A percentile compares a stretch with the other conserved stretches of the same genome.
phyloP scores from a whole-genome alignment of 202 grass and related monocot genomes.

The Hordeum pubiflorum region DNA sequence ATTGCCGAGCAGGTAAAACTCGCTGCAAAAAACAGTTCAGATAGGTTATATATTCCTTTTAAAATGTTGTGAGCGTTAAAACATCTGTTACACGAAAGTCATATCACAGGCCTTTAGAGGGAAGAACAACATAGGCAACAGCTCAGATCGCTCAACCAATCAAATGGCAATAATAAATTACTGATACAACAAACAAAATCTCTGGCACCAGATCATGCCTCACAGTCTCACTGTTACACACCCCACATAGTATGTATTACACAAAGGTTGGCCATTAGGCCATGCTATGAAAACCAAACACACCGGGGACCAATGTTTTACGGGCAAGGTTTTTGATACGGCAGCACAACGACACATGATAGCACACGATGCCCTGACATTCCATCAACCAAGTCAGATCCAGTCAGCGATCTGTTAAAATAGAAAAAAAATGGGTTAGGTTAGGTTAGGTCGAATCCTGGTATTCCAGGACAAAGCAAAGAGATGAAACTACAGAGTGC shows the following conservation, averaged over 20 bases:
- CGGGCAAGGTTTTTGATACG: not conserved
- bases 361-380: not conserved
- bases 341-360: not conserved
- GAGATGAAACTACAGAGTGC: not conserved
- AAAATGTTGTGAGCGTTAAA: not conserved
- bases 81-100: not conserved
- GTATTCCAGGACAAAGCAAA: not conserved
- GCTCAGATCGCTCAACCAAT: not conserved
- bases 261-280: not conserved
- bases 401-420: constrained; percentile 17
- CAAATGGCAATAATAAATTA: not conserved
- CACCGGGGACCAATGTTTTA: not conserved
- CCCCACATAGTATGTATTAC: not conserved
- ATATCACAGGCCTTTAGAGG: not conserved
- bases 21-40: not conserved
- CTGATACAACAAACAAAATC: constrained; percentile 37
- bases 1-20: not conserved
- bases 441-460: not conserved
- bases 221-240: constrained; percentile 8
- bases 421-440: not conserved
- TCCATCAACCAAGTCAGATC: not conserved
- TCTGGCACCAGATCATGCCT: constrained; percentile 19
- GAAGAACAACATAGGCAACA: not conserved
- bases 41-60: not conserved
- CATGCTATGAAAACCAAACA: constrained; percentile 14